phyloP scores from a whole-genome alignment of 148 eudicot genomes.

The Amaranthus palmeri region DNA sequence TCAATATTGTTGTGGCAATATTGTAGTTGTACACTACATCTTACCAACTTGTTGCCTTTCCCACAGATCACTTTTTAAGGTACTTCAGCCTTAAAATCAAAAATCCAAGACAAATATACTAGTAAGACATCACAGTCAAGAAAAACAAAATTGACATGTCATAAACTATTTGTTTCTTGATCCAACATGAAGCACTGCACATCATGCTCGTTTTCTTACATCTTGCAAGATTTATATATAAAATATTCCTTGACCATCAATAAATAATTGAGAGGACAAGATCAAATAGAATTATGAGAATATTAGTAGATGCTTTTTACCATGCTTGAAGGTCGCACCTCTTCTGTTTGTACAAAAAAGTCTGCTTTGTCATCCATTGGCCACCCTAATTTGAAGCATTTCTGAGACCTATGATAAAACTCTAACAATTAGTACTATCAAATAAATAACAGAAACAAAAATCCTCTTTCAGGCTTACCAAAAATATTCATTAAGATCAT shows the following conservation, averaged over 20 bases:
- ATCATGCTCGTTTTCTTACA: neutral
- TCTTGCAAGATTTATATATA: neutral
- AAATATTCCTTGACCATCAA: neutral
- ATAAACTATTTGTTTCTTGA: neutral
- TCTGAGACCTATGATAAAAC: slow-evolving; percentile 54
- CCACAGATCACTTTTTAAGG: neutral
- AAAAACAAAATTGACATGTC: too few relatives aligned
- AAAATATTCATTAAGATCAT: slow-evolving; percentile 95
- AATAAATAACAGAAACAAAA: neutral
- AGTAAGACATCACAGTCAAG: neutral
- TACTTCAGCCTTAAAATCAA: neutral
- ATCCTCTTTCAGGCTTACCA: slow-evolving; percentile 48
- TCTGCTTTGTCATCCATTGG: slow-evolving; percentile 78
- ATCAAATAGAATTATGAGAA: neutral
- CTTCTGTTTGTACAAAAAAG: slow-evolving; percentile 64
- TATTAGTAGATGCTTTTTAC: slow-evolving; percentile 24
- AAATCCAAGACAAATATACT: neutral
- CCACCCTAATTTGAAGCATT: slow-evolving; percentile 85
- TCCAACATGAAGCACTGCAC: neutral
- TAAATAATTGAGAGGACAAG: neutral
- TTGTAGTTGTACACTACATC: neutral
- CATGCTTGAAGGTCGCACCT: slow-evolving; percentile 29
- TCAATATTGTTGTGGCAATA: too few relatives aligned
- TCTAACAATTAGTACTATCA: slow-evolving; percentile 13
- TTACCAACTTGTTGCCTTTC: neutral